Percentiles rank a stretch among this genome's conserved stretches.
These are phyloP conservation scores for Nicotiana tabacum DNA, from an alignment of 257 asterid species.

Conservation along the genomic window DNA sequence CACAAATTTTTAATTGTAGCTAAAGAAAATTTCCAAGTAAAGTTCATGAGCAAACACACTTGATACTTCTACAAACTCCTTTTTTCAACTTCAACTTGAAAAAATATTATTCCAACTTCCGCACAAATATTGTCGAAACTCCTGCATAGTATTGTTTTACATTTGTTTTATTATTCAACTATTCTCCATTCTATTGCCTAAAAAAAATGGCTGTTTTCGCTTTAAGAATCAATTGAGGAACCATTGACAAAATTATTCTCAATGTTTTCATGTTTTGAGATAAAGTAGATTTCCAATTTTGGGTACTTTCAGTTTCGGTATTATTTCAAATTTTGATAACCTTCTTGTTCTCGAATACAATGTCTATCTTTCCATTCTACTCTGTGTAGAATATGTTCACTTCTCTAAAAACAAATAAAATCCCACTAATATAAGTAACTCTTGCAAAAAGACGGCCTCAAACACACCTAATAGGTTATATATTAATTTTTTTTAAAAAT, in stretches of 20 bases:
- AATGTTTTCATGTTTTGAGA: background rate
- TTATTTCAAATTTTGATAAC: background rate
- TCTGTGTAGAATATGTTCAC: background rate
- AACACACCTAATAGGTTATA: too few species aligned
- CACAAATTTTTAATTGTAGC: background rate
- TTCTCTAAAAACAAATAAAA: background rate
- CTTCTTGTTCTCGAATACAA: background rate
- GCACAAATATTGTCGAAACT: background rate
- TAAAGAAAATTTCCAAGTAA: too few species aligned
- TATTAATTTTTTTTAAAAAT: too few species aligned
- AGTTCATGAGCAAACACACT: too few species aligned
- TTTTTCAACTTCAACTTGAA: background rate
- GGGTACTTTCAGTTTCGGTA: background rate
- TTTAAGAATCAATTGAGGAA: background rate
- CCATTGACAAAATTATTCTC: background rate
- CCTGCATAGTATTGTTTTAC: background rate
- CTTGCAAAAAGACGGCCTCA: background rate
- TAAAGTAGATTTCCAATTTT: background rate
- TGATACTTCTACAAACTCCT: background rate
- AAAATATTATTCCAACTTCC: too few species aligned
- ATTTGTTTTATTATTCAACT: background rate
- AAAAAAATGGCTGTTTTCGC: background rate
- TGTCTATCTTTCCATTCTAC: background rate
- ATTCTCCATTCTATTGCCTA: background rate
- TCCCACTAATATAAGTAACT: background rate